Conservation (phyloP, 129 eudicot species). For the Lactuca saligna region DNA sequence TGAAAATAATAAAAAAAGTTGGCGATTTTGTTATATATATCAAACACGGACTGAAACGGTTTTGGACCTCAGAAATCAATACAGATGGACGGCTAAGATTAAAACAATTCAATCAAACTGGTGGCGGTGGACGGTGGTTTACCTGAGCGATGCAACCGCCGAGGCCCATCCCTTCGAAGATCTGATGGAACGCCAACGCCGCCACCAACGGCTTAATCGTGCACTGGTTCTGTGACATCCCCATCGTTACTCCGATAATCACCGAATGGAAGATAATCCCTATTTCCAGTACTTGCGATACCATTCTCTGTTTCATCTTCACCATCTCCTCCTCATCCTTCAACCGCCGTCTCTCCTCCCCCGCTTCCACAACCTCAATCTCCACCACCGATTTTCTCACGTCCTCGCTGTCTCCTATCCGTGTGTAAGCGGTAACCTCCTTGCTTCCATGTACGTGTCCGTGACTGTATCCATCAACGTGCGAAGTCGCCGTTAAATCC, state of each 20-base stretch:
- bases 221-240: conserved; percentile 81
- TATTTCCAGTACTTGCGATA: conserved; percentile 76
- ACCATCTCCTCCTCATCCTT: conserved; percentile 45
- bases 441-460: conserved; percentile 32
- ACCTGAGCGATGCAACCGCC: conserved; percentile 94
- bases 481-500: conserved; percentile 68
- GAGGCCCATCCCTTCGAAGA: conserved; percentile 85
- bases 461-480: conserved; percentile 45
- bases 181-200: conserved; percentile 75
- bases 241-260: conserved; percentile 77
- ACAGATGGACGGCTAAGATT: conserved; percentile 15
- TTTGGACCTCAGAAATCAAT: neutral
- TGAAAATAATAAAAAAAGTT: too few relatives aligned
- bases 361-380: conserved; percentile 24
- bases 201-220: conserved; percentile 81
- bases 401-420: conserved; percentile 39
- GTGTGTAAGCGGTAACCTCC: conserved; percentile 24
- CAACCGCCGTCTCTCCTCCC: conserved; percentile 27
- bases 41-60: neutral
- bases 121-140: conserved; percentile 10
- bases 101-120: neutral
- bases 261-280: conserved; percentile 88
- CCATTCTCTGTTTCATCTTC: conserved; percentile 64
- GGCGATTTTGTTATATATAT: too few relatives aligned
- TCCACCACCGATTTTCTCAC: conserved; percentile 33